Percentiles rank a stretch among this genome's conserved stretches.
These are phyloP conservation scores for Lichenothelia convexa DNA, from an alignment of 495 filamentous ascomycete genomes.

Conservation along the genomic window DNA sequence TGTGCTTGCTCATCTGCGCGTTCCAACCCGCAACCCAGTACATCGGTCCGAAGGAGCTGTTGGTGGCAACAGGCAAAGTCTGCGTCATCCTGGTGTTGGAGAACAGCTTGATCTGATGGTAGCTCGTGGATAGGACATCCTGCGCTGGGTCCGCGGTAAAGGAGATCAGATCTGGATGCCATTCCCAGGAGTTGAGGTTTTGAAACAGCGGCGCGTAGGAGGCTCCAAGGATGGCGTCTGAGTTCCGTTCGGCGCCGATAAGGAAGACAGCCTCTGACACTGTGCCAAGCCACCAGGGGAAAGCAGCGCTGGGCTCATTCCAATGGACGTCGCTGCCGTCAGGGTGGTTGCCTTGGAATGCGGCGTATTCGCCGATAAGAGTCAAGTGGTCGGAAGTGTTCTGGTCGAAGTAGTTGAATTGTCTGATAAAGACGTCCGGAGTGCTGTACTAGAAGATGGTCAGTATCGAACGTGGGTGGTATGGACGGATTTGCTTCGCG, in stretches of 20 bases:
- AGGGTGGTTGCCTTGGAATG: constrained; percentile 29
- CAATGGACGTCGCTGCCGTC: constrained; percentile 29
- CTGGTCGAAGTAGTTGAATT: constrained; percentile 40
- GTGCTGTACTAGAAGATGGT: constrained; percentile 20
- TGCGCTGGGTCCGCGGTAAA: constrained; percentile 15
- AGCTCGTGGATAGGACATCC: constrained; percentile 21
- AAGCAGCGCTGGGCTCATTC: constrained; percentile 12
- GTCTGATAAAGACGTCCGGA: constrained; percentile 29
- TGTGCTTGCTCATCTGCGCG: constrained; percentile 20
- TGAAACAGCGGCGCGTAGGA: constrained; percentile 15
- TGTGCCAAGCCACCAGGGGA: constrained; percentile 35
- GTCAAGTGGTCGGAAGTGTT: constrained; percentile 9
- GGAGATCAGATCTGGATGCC: constrained; percentile 19
- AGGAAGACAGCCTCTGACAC: constrained; percentile 50
- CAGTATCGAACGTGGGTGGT: constrained; percentile 2
- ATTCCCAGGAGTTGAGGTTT: constrained; percentile 20
- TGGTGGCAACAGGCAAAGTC: constrained; percentile 27
- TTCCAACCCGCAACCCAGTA: constrained; percentile 39
- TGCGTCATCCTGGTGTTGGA: constrained; percentile 31
- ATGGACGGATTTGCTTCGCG: too few relatives aligned
- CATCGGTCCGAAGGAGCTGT: constrained; percentile 30
- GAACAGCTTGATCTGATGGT: constrained; percentile 28
- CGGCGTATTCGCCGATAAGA: constrained; percentile 23
- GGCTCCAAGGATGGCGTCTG: constrained; percentile 27
- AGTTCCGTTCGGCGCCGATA: constrained; percentile 49